Conservation (phyloP, 805 yeast genomes). For the Kuraishia capsulata region DNA sequence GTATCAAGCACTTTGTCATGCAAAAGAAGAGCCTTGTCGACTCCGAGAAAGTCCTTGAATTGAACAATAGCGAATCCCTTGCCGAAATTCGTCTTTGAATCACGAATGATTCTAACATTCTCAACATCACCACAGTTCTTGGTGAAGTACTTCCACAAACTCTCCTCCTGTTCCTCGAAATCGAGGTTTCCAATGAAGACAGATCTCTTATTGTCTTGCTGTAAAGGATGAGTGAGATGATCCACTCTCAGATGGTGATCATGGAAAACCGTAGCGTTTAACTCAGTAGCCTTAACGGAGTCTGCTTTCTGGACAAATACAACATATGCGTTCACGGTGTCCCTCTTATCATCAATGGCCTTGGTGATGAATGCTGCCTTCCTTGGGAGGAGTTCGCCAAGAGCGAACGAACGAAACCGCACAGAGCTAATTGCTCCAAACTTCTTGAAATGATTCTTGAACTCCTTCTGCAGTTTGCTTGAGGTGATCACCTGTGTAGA, state of each 20-base stretch:
- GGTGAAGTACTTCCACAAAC: slow-evolving; percentile 74
- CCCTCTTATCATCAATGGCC: slow-evolving; percentile 66
- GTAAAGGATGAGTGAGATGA: slow-evolving; percentile 84
- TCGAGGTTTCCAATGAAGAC: slow-evolving; percentile 91
- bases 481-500: slow-evolving; percentile 54
- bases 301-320: slow-evolving; percentile 55
- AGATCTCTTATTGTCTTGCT: slow-evolving; percentile 74
- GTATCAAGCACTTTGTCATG: slow-evolving; percentile 53
- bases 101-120: slow-evolving; percentile 85
- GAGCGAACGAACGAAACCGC: slow-evolving; percentile 88
- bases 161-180: slow-evolving; percentile 88
- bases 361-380: slow-evolving; percentile 84
- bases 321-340: slow-evolving; percentile 80
- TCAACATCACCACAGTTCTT: slow-evolving; percentile 56
- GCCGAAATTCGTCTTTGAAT: slow-evolving; percentile 87
- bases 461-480: slow-evolving; percentile 49
- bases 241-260: slow-evolving; percentile 83
- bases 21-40: slow-evolving; percentile 71
- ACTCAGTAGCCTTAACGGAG: slow-evolving; percentile 32
- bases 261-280: slow-evolving; percentile 63
- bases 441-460: slow-evolving; percentile 52
- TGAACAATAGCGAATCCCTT: slow-evolving; percentile 97
- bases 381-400: slow-evolving; percentile 80
- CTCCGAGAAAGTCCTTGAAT: slow-evolving; percentile 63
- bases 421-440: slow-evolving; percentile 59